Evolutionary conservation across 2,329 filamentous ascomycete species (phyloP).

Genomic region (Cadophora sp.): DNA sequence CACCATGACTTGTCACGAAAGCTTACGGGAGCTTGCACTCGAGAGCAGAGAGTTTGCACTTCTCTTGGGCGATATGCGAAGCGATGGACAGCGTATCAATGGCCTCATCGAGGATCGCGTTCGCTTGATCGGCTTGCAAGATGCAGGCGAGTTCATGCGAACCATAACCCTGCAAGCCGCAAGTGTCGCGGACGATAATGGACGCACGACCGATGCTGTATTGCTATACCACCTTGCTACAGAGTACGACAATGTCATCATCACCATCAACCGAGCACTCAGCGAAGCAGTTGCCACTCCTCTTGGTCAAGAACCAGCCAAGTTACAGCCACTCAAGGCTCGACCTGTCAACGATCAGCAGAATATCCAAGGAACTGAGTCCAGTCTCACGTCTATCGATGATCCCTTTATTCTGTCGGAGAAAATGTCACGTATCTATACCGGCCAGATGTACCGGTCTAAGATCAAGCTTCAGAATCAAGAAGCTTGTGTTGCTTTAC

Average conservation of each 20-base stretch:
- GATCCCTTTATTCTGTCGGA: conserved; percentile 68
- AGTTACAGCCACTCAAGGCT: conserved; percentile 62
- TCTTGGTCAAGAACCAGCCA: conserved; percentile 80
- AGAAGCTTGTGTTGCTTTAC: conserved; percentile 63
- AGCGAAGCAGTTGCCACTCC: conserved; percentile 89
- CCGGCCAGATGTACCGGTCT: conserved; percentile 64
- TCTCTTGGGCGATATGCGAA: conserved; percentile 87
- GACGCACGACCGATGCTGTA: conserved; percentile 90
- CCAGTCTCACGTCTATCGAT: conserved; percentile 71
- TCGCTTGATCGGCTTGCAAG: conserved; percentile 77
- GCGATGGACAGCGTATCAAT: conserved; percentile 83
- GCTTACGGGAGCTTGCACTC: conserved; percentile 90
- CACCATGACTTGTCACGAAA: conserved; percentile 85
- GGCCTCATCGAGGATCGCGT: conserved; percentile 89
- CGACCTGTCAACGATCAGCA: conserved; percentile 28
- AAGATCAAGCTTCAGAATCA: conserved; percentile 64
- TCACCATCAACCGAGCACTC: conserved; percentile 86
- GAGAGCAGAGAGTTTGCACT: conserved; percentile 96
- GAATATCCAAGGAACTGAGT: conserved; percentile 46
- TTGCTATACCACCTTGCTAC: conserved; percentile 92
- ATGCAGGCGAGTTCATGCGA: conserved; percentile 84
- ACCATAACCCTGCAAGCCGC: conserved; percentile 94
- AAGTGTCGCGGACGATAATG: conserved; percentile 91
- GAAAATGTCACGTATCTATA: conserved; percentile 68
- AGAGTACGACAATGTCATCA: conserved; percentile 93